Percentiles rank a stretch among this genome's conserved stretches.
These are phyloP conservation scores for Pelargonium cotyledonis DNA, from an alignment of 441 rosid genomes.

Conservation along the genomic window DNA sequence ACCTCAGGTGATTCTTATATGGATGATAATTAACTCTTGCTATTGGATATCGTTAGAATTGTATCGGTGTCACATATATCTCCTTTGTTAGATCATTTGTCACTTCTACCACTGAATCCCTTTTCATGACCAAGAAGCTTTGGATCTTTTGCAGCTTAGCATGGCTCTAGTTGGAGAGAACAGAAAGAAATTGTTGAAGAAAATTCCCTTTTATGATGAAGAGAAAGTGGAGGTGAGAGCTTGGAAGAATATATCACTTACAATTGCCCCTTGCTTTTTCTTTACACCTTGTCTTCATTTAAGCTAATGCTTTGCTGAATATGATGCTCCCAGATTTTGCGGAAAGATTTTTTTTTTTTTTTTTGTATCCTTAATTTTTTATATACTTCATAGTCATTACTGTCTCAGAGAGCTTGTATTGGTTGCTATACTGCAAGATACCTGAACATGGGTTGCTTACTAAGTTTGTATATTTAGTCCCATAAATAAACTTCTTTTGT, in stretches of 20 bases:
- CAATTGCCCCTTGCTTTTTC: conserved; percentile 6
- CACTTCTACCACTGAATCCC: conserved; percentile 7
- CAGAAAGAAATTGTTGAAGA: conserved; percentile 79
- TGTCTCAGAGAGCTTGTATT: not conserved
- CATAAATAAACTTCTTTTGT: not conserved
- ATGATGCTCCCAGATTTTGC: not conserved
- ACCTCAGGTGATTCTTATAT: conserved; percentile 55
- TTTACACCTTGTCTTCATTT: not conserved
- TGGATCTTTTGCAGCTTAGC: conserved; percentile 52
- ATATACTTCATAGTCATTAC: not conserved
- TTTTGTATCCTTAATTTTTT: not conserved
- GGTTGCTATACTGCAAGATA: not conserved
- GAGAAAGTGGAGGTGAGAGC: conserved; percentile 81
- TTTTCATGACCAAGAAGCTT: conserved; percentile 9
- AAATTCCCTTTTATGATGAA: conserved; percentile 84
- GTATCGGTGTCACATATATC: not conserved
- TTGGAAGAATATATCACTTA: not conserved
- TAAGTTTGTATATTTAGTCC: not conserved
- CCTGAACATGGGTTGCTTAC: not conserved
- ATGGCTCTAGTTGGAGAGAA: conserved; percentile 79
- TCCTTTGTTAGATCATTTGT: not conserved
- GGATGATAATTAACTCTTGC: conserved; percentile 9
- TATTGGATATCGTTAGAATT: conserved; percentile 2
- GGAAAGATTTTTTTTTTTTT: not conserved
- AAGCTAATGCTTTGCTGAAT: not conserved